Conservation (phyloP, 2,329 filamentous ascomycete species). For the Alternaria brassicicola region DNA sequence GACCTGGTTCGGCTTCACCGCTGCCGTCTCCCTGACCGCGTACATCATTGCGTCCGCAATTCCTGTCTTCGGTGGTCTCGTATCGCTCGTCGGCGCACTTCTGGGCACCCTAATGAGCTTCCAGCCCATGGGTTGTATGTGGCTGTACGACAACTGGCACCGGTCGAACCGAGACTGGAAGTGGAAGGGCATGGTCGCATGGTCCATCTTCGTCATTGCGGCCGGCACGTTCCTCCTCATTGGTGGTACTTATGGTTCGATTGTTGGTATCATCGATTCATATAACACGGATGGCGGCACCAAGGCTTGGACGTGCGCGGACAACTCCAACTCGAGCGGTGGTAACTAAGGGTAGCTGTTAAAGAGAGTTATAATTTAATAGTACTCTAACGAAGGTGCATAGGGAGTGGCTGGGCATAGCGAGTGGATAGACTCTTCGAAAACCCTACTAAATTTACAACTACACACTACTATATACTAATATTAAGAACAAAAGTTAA, state of each 20-base stretch:
- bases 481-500: no score
- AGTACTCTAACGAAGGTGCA: no score
- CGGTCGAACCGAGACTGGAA: constrained; percentile 9
- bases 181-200: constrained; percentile 32
- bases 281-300: constrained; percentile 32
- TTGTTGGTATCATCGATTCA: constrained; percentile 36
- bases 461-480: no score
- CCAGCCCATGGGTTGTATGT: constrained; percentile 39
- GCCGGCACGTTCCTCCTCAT: constrained; percentile 32
- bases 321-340: constrained; percentile 31
- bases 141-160: constrained; percentile 37
- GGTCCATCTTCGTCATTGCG: constrained; percentile 32
- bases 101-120: constrained; percentile 36
- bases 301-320: constrained; percentile 32
- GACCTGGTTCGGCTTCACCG: constrained; percentile 33
- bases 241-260: constrained; percentile 34
- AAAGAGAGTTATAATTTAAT: not conserved
- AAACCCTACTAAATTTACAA: no score
- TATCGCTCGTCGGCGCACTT: constrained; percentile 35
- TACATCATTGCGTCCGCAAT: constrained; percentile 37
- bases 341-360: constrained; percentile 1
- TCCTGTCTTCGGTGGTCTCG: constrained; percentile 36
- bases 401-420: no score
- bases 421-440: no score
- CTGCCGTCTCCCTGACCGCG: constrained; percentile 20